Base-by-base conservation (phyloP, 352 stramenopile species). In the Pythium dissimile region DNA sequence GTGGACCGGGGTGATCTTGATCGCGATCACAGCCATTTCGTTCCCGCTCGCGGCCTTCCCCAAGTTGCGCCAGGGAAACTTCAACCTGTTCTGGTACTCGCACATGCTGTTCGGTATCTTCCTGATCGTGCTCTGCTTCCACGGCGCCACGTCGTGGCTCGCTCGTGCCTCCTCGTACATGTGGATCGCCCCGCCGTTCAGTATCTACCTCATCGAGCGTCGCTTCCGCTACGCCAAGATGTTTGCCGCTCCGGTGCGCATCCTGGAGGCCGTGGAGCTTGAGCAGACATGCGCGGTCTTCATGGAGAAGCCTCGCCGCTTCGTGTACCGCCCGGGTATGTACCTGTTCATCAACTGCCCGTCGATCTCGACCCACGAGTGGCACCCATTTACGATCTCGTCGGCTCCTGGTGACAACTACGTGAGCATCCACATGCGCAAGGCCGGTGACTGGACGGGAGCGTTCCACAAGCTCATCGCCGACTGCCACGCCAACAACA, bases 311-410 rank as follows among this genome's bases (percentile, higher is more conserved):
- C 80, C 83, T 8, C 71, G 74, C 49, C 71, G 71, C n/a, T 90
- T 92, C 51, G 71, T 74, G 24, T 90, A 88, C 66, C 72, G 71
- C 7, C 83, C 83, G 1, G 83, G 83, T 18, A 90, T 92, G 83
- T 97, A 97, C 66, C 71, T 90, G 49, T 96, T 94, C 54, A 71
- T 97, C 45, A 93, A 96, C 59, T 75, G 89, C 24, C 88, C 88
- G 12, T 26, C 77, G 8, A 83, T 97, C 44, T 94, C 84, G 23
- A 59, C 62, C 5, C 71, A 86, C 28, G 80, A 97, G 71, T 97
- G 88, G 88, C 90, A 97, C 50, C 89, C 90, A 42, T 97, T 97
- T 71, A 97, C 85, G 11, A 88, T 97, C 52, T 95, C 87, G 26
- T 95, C 83, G 13, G 86, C 86, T 32, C 88, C 88, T 20, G 67